phyloP scores from a whole-genome alignment of 192 early-diverging fungal genomes.

The Backusella tarrabulga region DNA sequence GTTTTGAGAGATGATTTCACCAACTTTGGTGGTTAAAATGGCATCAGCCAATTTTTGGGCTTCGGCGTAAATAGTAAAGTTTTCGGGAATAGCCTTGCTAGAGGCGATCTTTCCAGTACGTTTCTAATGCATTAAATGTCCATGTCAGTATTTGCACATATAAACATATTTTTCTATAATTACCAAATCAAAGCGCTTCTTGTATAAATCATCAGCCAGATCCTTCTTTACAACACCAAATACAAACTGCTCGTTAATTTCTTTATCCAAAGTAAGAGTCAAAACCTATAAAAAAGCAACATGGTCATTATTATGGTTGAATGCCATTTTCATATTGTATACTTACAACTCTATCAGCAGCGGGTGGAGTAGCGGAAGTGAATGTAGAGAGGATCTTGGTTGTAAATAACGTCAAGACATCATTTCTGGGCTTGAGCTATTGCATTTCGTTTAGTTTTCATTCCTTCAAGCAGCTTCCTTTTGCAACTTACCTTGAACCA shows the following conservation, averaged over 20 bases:
- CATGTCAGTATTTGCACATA: neutral
- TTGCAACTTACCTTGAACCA: constrained; percentile 41
- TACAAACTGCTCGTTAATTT: constrained; percentile 50
- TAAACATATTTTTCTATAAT: neutral
- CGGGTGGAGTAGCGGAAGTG: constrained; percentile 14
- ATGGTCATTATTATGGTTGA: neutral
- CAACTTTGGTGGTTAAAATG: constrained; percentile 19
- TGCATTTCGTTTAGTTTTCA: neutral
- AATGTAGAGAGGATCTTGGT: constrained; percentile 29
- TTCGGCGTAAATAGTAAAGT: constrained; percentile 27
- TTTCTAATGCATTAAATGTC: constrained; percentile 37
- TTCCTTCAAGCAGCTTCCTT: neutral
- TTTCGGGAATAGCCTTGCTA: constrained; percentile 13
- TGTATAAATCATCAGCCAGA: constrained; percentile 50
- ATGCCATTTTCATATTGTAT: constrained; percentile 29
- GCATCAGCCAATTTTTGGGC: constrained; percentile 30
- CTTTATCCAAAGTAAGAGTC: constrained; percentile 46
- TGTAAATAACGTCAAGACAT: constrained; percentile 36
- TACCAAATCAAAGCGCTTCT: constrained; percentile 57
- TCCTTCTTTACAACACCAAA: constrained; percentile 66
- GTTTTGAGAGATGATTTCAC: constrained; percentile 14
- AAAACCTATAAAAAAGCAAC: constrained; percentile 15
- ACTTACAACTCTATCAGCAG: constrained; percentile 43
- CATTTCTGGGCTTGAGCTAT: constrained; percentile 54
- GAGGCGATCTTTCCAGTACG: constrained; percentile 14